These are phyloP conservation scores for Chlorociboria aeruginascens DNA, from an alignment of 495 filamentous ascomycete genomes.

Conservation along the genomic window DNA sequence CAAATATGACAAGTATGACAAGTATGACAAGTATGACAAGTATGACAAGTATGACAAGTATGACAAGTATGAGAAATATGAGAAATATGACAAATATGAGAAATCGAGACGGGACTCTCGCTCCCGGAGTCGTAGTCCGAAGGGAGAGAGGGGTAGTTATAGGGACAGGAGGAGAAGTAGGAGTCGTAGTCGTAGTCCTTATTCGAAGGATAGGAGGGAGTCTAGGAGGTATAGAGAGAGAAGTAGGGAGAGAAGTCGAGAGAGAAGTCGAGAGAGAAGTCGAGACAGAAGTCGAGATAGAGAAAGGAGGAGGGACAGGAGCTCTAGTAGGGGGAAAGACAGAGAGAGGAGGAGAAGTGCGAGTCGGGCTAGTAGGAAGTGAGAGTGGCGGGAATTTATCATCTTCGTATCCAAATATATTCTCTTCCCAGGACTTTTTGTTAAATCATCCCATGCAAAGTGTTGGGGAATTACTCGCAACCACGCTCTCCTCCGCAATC, in stretches of 20 bases:
- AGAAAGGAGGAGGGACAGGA: slow-evolving; percentile 23
- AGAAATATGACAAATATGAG: slow-evolving; percentile 1
- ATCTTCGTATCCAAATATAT: no score
- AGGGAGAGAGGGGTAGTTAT: slow-evolving; percentile 15
- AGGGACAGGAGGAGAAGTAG: slow-evolving; percentile 30
- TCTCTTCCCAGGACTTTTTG: no score
- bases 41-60: slow-evolving; percentile 5
- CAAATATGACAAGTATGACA: neutral
- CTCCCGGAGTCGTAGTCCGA: slow-evolving; percentile 3
- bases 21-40: slow-evolving; percentile 1
- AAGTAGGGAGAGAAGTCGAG: slow-evolving; percentile 28
- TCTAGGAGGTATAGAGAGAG: slow-evolving; percentile 25
- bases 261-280: slow-evolving; percentile 30
- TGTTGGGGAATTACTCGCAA: no score
- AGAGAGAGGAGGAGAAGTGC: slow-evolving; percentile 4
- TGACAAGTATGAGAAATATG: slow-evolving; percentile 10
- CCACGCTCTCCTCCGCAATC: no score
- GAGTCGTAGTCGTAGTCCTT: slow-evolving; percentile 26
- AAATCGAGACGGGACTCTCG: slow-evolving; percentile 6
- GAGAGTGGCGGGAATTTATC: slow-evolving; percentile 1
- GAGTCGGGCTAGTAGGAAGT: slow-evolving; percentile 5
- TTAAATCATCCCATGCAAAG: no score
- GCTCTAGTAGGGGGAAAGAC: slow-evolving; percentile 10
- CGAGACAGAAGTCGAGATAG: slow-evolving; percentile 32
- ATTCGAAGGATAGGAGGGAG: slow-evolving; percentile 7